Percentiles rank a stretch among this genome's conserved stretches.
These are phyloP conservation scores for Pseudopithomyces maydicus DNA, from an alignment of 2,329 filamentous ascomycete species.

Conservation along the genomic window DNA sequence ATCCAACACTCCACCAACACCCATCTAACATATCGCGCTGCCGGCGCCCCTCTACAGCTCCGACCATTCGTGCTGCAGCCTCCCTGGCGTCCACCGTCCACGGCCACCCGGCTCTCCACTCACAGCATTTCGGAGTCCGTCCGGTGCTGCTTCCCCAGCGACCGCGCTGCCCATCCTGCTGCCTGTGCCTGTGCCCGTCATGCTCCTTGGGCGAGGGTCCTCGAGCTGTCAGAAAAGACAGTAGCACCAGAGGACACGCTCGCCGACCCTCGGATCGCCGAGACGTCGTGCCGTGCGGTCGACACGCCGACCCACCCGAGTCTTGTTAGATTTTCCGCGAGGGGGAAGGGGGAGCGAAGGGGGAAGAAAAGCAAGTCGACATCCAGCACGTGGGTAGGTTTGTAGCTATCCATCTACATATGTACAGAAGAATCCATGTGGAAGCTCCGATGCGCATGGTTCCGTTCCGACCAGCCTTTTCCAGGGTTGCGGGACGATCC, in stretches of 20 bases:
- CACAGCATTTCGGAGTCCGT: constrained; percentile 9
- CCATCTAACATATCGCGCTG: not conserved
- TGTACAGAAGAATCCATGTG: too few relatives aligned
- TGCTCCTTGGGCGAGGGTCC: not conserved
- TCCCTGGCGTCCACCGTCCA: not conserved
- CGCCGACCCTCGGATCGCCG: not conserved
- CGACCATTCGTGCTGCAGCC: not conserved
- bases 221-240: constrained; percentile 1
- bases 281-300: not conserved
- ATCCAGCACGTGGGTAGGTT: too few relatives aligned
- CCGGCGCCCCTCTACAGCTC: constrained; percentile 1
- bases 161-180: not conserved
- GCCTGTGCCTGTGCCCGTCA: not conserved
- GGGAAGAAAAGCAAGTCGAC: too few relatives aligned
- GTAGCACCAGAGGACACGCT: too few relatives aligned
- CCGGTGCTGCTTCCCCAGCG: constrained; percentile 2
- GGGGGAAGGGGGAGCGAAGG: too few relatives aligned
- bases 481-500: constrained; percentile 29
- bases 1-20: constrained; percentile 4
- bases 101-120: constrained; percentile 9
- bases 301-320: not conserved
- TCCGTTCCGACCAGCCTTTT: constrained; percentile 8
- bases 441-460: constrained; percentile 3
- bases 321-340: not conserved
- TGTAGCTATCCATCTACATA: too few relatives aligned